Evolutionary conservation across 1,284 basidiomycete genomes (phyloP), one percentile per base, ranked within the genome.

Genomic region (Erythrobasidium hasegawianum): DNA sequence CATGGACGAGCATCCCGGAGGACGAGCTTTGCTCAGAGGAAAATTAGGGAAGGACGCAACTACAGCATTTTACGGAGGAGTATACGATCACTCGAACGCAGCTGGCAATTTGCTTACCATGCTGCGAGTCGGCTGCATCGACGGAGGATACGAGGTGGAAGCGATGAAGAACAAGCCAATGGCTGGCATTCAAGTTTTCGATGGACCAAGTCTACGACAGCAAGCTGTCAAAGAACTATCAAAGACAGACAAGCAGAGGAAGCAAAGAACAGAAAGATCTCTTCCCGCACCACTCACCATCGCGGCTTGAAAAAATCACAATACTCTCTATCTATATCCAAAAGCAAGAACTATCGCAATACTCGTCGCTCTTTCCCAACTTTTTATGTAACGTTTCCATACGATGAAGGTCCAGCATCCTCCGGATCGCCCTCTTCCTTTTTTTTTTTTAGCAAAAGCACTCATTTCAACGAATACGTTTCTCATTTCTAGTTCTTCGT

Each of bases 81-180:
- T 93, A 1, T 93, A 94, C 76, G 89, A 94, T 71, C 91, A 95
- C 76, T 92, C 89, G 24, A 93, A 94, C 75, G 90, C 89, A 43
- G 91, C 91, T 1, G 88, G 91, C 79, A 89, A 89, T 72, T 75
- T 89, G 58, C 83, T 56, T 27, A 54, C 27, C 39, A 62, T 67
- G 56, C 27, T 59, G 33, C 57, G 66, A 55, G 65, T 68, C 26
- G 59, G 45, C n/a, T 52, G 52, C 4, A 49, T 67, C 8, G 16
- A 43, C 14, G 58, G 53, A 20, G 57, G 66, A 16, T 57, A 66
- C 59, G 68, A 71, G 59, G 68, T 74, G 24, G 72, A 73, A 61
- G 52, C 70, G 26, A 53, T 69, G 33, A 69, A 71, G 68, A 67
- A 61, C 38, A 69, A 73, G 65, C 70, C 72, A 18, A 43, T 53